These are phyloP conservation scores for Rhizopogon vinicolor DNA, from an alignment of 768 basidiomycete species.

Conservation along the genomic window DNA sequence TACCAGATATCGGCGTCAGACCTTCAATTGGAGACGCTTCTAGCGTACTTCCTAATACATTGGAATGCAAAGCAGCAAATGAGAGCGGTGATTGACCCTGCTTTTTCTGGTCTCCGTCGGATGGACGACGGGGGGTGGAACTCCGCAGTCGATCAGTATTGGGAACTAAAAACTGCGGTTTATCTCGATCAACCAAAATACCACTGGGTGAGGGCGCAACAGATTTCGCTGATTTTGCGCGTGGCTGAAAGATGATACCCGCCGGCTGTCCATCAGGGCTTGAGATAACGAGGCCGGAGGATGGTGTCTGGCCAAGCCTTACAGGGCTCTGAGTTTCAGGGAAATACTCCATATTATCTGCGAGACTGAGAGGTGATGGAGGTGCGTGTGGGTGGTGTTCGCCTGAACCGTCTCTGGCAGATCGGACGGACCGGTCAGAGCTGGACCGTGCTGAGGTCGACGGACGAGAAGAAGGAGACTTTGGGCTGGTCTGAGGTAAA, in stretches of 20 bases:
- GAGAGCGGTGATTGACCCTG: conserved; percentile 20
- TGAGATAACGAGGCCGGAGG: conserved; percentile 86
- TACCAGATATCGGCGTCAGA: conserved; percentile 2
- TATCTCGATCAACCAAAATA: conserved; percentile 37
- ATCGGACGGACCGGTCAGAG: conserved; percentile 60
- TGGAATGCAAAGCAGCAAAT: conserved; percentile 24
- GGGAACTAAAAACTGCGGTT: conserved; percentile 30
- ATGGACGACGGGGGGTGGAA: conserved; percentile 20
- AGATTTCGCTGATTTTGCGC: conserved; percentile 34
- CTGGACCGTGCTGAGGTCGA: conserved; percentile 45
- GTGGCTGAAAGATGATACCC: conserved; percentile 95
- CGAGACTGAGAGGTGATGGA: conserved; percentile 66
- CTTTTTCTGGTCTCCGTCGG: conserved; percentile 23
- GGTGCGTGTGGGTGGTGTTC: conserved; percentile 41
- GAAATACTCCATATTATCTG: conserved; percentile 68
- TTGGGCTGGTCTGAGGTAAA: conserved; percentile 27
- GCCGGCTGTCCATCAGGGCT: conserved; percentile 90
- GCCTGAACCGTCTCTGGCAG: conserved; percentile 40
- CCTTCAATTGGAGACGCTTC: conserved; percentile 20
- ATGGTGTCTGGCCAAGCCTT: conserved; percentile 69
- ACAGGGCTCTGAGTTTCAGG: conserved; percentile 51
- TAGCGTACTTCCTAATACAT: conserved; percentile 10
- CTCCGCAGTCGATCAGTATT: conserved; percentile 22
- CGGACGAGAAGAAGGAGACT: conserved; percentile 40
- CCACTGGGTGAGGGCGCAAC: conserved; percentile 28